Evolutionary conservation across 2,329 filamentous ascomycete species (phyloP).

Genomic region (Trichoderma guizhouense): DNA sequence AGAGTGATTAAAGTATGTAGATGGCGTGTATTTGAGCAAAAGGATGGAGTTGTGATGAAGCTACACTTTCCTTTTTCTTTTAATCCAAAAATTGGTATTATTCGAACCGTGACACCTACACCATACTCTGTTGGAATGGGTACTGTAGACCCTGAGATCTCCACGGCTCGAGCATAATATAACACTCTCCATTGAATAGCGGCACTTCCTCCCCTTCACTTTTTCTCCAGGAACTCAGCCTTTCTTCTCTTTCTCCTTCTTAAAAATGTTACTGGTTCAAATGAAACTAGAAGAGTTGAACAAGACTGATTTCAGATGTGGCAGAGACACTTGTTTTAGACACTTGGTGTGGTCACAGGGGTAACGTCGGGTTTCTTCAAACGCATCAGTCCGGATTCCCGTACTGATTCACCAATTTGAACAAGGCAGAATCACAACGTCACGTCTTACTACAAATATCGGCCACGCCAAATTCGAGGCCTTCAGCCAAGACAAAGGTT

Average conservation of each 20-base stretch:
- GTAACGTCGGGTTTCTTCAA: too few species aligned
- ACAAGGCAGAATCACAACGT: not conserved
- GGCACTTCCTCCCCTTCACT: too few species aligned
- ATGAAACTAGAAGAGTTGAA: too few species aligned
- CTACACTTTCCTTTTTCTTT: not conserved
- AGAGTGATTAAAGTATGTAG: constrained; percentile 49
- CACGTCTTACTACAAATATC: not conserved
- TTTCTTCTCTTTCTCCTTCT: too few species aligned
- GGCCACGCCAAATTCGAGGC: not conserved
- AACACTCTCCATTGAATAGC: too few species aligned
- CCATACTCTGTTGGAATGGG: not conserved
- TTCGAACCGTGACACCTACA: not conserved
- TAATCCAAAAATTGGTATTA: not conserved
- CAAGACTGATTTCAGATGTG: too few species aligned
- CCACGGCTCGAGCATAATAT: too few species aligned
- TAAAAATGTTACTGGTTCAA: too few species aligned
- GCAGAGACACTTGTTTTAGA: too few species aligned
- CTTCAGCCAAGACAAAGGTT: not conserved
- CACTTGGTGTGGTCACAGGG: too few species aligned
- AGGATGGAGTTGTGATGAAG: not conserved
- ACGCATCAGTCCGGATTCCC: too few species aligned
- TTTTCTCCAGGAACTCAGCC: too few species aligned
- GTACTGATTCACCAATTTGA: not conserved
- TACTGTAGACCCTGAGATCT: not conserved
- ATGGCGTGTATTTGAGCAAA: not conserved